Percentiles rank a stretch among this genome's conserved stretches.
These are phyloP conservation scores for Xylaria sp. DNA, from an alignment of 2,329 filamentous ascomycete genomes.

Conservation along the genomic window DNA sequence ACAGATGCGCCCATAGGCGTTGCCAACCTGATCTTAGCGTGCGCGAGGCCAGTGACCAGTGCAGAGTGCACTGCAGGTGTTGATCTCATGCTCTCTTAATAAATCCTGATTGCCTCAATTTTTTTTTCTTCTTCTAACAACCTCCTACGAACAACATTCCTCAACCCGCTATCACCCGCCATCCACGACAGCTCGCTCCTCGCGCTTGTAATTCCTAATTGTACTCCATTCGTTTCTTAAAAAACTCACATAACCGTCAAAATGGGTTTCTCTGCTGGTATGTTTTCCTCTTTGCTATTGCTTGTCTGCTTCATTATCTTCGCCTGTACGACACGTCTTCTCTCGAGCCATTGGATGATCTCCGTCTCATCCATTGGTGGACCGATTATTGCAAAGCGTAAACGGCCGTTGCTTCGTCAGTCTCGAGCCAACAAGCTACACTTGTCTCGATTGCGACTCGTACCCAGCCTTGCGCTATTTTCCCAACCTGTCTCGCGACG, in stretches of 20 bases:
- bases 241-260: conserved; percentile 42
- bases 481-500: conserved; percentile 7
- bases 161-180: conserved; percentile 18
- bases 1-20: conserved; percentile 40
- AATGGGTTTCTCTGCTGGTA: conserved; percentile 54
- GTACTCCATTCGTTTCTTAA: conserved; percentile 26
- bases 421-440: background rate
- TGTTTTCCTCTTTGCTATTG: conserved; percentile 36
- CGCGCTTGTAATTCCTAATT: conserved; percentile 37
- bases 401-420: conserved; percentile 2
- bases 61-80: conserved; percentile 25
- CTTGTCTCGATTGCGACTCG: conserved; percentile 22
- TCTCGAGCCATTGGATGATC: conserved; percentile 38
- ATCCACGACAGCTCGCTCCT: conserved; percentile 12
- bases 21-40: conserved; percentile 19
- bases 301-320: conserved; percentile 22
- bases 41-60: conserved; percentile 16
- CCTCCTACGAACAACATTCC: conserved; percentile 11
- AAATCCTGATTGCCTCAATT: conserved; percentile 38
- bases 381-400: conserved; percentile 13
- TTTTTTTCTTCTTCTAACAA: conserved; percentile 28
- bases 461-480: conserved; percentile 38
- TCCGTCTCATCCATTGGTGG: conserved; percentile 7
- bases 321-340: conserved; percentile 21
- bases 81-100: conserved; percentile 41